A percentile compares a stretch with the other conserved stretches of the same genome.
These are phyloP conservation scores for Blastobotrys malaysiensis DNA, from an alignment of 1,139 yeast genomes.

Conservation along the genomic window DNA sequence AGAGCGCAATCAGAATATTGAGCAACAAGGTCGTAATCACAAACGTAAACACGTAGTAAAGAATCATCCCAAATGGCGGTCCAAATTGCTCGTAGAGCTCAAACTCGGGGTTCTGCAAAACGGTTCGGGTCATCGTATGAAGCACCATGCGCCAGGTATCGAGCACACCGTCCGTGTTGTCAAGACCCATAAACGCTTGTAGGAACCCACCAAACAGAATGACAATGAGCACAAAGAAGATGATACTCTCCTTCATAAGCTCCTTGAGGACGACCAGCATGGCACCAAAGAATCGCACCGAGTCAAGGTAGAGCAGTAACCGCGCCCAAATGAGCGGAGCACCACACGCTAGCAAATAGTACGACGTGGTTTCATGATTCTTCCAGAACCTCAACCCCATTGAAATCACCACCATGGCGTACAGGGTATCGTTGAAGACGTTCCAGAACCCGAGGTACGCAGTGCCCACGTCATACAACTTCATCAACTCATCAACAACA, in stretches of 20 bases:
- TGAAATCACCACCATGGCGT: constrained; percentile 48
- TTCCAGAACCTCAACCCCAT: constrained; percentile 47
- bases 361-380: constrained; percentile 57
- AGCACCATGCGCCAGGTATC: constrained; percentile 67
- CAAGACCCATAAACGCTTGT: constrained; percentile 83
- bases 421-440: constrained; percentile 69
- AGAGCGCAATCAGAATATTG: constrained; percentile 78
- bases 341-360: constrained; percentile 68
- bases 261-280: constrained; percentile 80
- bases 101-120: constrained; percentile 69
- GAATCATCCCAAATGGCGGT: constrained; percentile 75
- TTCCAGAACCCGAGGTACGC: constrained; percentile 75
- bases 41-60: constrained; percentile 73
- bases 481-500: constrained; percentile 59
- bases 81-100: constrained; percentile 65
- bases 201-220: constrained; percentile 74
- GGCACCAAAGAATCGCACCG: constrained; percentile 79
- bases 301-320: constrained; percentile 67
- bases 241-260: constrained; percentile 79
- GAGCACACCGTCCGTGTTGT: constrained; percentile 77
- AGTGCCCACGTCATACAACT: constrained; percentile 71
- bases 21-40: constrained; percentile 52
- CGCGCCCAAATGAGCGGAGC: constrained; percentile 89
- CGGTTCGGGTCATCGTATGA: constrained; percentile 60
- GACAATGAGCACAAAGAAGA: constrained; percentile 68